Percentiles rank a stretch among this genome's conserved stretches.
These are phyloP conservation scores for Leccinum arenicola DNA, from an alignment of 768 basidiomycete species.

Conservation along the genomic window DNA sequence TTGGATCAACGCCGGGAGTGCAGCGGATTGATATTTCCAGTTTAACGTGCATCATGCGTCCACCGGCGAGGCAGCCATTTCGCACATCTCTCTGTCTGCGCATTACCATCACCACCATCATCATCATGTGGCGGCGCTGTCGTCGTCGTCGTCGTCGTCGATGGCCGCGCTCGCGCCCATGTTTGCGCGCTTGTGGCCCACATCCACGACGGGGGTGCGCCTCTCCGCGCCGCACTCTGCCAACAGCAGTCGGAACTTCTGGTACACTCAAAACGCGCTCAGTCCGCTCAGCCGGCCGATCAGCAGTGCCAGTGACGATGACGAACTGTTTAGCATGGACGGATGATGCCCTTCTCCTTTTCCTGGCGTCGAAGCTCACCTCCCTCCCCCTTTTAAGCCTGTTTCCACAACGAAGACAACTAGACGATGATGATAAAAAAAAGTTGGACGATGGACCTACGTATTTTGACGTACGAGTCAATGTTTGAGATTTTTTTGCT, in stretches of 20 bases:
- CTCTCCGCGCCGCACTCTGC: conserved; percentile 27
- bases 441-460: conserved; percentile 9
- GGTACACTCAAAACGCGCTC: conserved; percentile 38
- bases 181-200: conserved; percentile 45
- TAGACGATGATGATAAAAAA: neutral
- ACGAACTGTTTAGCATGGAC: conserved; percentile 75
- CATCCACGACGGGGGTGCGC: conserved; percentile 6
- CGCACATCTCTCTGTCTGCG: conserved; percentile 23
- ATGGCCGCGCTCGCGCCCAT: conserved; percentile 44
- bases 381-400: no score
- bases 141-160: conserved; percentile 9
- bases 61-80: conserved; percentile 16
- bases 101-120: conserved; percentile 25
- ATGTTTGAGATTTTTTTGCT: neutral
- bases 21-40: conserved; percentile 29
- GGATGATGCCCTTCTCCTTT: conserved; percentile 24
- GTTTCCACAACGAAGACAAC: neutral
- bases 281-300: conserved; percentile 64
- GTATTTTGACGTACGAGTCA: no score
- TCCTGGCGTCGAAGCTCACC: no score
- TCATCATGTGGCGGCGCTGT: conserved; percentile 12
- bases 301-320: conserved; percentile 41
- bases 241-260: conserved; percentile 27
- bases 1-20: conserved; percentile 26
- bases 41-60: conserved; percentile 19